Conservation (phyloP, 2,329 filamentous ascomycete species). For the Huntiella savannae region DNA sequence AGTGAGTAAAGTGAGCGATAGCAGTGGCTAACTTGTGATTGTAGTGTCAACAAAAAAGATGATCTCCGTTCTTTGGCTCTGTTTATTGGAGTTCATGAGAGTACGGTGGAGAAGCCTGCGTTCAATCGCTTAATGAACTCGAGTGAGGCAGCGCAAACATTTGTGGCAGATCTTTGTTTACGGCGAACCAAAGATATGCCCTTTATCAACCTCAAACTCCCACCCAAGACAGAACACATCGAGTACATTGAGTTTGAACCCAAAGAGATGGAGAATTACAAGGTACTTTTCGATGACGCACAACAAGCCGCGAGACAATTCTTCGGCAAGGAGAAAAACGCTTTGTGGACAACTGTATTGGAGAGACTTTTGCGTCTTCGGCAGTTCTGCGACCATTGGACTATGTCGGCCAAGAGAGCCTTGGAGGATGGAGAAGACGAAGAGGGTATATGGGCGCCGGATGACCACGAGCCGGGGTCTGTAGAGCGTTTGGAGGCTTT, state of each 20-base stretch:
- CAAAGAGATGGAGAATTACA: conserved; percentile 61
- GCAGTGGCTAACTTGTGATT: background rate
- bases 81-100: conserved; percentile 58
- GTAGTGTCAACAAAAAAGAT: conserved; percentile 55
- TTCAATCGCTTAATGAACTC: conserved; percentile 49
- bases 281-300: conserved; percentile 56
- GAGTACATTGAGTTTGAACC: conserved; percentile 54
- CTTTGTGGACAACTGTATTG: conserved; percentile 31
- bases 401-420: conserved; percentile 49
- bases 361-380: conserved; percentile 68
- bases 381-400: conserved; percentile 80
- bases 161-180: conserved; percentile 67
- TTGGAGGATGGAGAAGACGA: conserved; percentile 25
- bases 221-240: conserved; percentile 58
- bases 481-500: conserved; percentile 2
- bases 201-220: conserved; percentile 66
- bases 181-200: conserved; percentile 74
- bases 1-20: no score
- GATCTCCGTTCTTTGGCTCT: conserved; percentile 66
- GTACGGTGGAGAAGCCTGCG: conserved; percentile 50
- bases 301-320: conserved; percentile 20
- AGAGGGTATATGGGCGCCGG: background rate
- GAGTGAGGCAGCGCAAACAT: conserved; percentile 51
- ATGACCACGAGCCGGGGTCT: background rate
- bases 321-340: conserved; percentile 31